Base-by-base conservation (phyloP, 805 yeast species). In the Nadsonia fulvescens region DNA sequence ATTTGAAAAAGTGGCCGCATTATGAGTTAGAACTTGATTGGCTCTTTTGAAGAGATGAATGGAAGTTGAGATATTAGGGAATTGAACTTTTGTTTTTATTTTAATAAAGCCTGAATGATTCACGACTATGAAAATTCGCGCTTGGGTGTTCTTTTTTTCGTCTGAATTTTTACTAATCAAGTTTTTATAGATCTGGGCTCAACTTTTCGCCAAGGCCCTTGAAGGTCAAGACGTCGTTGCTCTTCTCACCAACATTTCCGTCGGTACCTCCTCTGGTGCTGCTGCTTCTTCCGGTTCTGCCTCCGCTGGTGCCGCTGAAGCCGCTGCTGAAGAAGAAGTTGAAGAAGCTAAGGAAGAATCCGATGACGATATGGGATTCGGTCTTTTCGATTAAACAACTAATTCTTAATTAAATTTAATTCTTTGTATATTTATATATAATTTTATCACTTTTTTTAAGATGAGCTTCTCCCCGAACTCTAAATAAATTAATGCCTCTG, bases 291-390 rank as follows among this genome's bases (percentile, higher is more conserved):
- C 65, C 42, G 70, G 63, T 40, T 68, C 61, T 48, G 71, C 61
- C 44, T 71, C 58, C 46, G 76, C 58, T 46, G 77, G 56, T 35
- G 76, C 62, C 32, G 78, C 59, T 33, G 83, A 60, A 39, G 64
- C 66, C 43, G 73, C 59, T 36, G 67, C 56, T 35, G 69, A 53
- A 41, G 67, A 57, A 45, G 60, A 51, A 44, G 63, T 61, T 51
- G 73, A 51, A 42, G 64, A 57, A 51, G 67, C 51, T 46, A 64
- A 59, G 53, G 59, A 51, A 40, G 70, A 63, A 51, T 63, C 67
- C 37, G 75, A 69, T 53, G 82, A 70, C 54, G 93, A 77, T 61
- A 78, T 81, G 92, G 93, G 93, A 53, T 71, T 75, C 78, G 86
- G 83, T 61, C 71, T 79, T 58, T 79, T 79, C 70, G 92, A 77